A percentile compares a stretch with the other conserved stretches of the same genome.
Evolutionary conservation across 768 basidiomycete genomes (phyloP).

Genomic region (Rickenella mellea): DNA sequence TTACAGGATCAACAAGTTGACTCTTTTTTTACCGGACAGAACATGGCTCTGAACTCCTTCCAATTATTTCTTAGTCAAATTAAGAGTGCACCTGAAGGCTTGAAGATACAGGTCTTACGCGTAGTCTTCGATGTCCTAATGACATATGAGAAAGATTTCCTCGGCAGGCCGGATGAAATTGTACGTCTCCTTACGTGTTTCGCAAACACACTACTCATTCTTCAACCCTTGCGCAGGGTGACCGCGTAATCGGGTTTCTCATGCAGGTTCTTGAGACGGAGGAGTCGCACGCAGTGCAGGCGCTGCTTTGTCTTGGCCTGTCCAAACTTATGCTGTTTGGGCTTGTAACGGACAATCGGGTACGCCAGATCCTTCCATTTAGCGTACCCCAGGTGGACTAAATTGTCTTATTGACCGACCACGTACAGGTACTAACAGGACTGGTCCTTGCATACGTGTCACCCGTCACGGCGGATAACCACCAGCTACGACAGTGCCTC

Average conservation of each 20-base stretch:
- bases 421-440: constrained; percentile 33
- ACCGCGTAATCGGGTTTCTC: constrained; percentile 32
- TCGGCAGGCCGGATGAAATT: constrained; percentile 9
- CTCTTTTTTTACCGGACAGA: constrained; percentile 13
- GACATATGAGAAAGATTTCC: constrained; percentile 33
- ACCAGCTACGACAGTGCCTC: constrained; percentile 39
- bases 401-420: background rate
- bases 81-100: constrained; percentile 28
- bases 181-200: background rate
- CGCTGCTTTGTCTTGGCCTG: constrained; percentile 35
- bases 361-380: constrained; percentile 12
- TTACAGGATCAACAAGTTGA: constrained; percentile 7
- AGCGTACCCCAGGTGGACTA: background rate
- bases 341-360: constrained; percentile 34
- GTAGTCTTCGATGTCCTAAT: constrained; percentile 42
- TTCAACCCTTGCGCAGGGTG: constrained; percentile 9
- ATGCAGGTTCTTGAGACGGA: constrained; percentile 28
- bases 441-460: constrained; percentile 39
- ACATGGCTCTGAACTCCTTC: constrained; percentile 38
- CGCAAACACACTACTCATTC: background rate
- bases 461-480: constrained; percentile 37
- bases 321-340: constrained; percentile 43
- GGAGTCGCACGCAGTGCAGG: constrained; percentile 31
- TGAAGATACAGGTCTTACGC: constrained; percentile 33
- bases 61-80: constrained; percentile 38